Base-by-base conservation (phyloP, 805 yeast genomes). In the Candida schatavii region DNA sequence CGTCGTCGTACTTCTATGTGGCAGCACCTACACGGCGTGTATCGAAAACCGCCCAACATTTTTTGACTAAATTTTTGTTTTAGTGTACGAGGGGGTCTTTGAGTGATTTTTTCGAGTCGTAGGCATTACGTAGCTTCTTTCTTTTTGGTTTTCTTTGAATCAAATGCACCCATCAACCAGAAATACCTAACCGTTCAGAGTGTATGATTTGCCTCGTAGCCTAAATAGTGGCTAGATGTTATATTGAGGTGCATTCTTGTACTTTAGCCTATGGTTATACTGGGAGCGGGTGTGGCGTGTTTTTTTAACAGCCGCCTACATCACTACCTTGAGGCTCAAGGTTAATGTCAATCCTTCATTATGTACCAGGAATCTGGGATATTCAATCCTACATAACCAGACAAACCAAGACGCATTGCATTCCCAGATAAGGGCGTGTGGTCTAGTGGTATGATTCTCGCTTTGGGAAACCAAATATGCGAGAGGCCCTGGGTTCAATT, bases 1-100 rank as follows among this genome's bases (percentile, higher is more conserved):
- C 64, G 7, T 48, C 50, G 18, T 55, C 55, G 25, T 66, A 65
- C 35, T 64, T 66, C 41, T 72, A 75, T 29, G 61, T 44, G 2
- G 49, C 47, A 37, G 71, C 61, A 5, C 57, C 42, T 5, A 44
- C 48, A 13, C 43, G 43, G 32, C 47, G 46, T 20, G 49, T 38
- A 42, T 77, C 80, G 20, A 81, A 83, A 36, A 81, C 66, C 9
- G 77, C 88, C 62, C 70, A 75, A 23, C 88, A 89, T 37, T 75
- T 73, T 42, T 66, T 58, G 19, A 83, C 79, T 48, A 84, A 57
- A 40, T 79, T 75, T 48, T 68, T 70, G 63, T 83, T 83, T 84
- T 70, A 26, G 86, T 77, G 61, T 77, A 79, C 13, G 66, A 59
- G 4, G 83, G n/a, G 70, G 43, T 81, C 79, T 40, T 61, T 65